A percentile compares a stretch with the other conserved stretches of the same genome.
Evolutionary conservation across 2,329 filamentous ascomycete species (phyloP).

Genomic region (Diplodia sapinea): DNA sequence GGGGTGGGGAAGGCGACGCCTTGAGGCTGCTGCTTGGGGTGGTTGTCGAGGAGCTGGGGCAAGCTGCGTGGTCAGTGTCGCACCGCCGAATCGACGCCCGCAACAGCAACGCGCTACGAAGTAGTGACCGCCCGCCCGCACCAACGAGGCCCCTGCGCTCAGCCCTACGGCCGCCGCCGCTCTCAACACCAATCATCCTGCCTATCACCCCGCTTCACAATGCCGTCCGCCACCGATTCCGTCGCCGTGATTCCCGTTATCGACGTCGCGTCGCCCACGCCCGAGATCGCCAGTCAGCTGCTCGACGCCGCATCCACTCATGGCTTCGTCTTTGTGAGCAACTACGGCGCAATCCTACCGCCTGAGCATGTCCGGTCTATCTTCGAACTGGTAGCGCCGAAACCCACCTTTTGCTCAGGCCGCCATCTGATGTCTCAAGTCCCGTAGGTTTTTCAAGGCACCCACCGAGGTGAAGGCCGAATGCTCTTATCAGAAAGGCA

Average conservation of each 20-base stretch:
- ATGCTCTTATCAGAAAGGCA: conserved; percentile 70
- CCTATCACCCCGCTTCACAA: not conserved
- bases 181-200: conserved; percentile 19
- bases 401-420: not conserved
- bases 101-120: not conserved
- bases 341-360: conserved; percentile 67
- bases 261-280: conserved; percentile 70
- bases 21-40: conserved; percentile 7
- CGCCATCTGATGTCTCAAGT: conserved; percentile 54
- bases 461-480: conserved; percentile 73
- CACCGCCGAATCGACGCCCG: conserved; percentile 10
- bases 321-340: conserved; percentile 90
- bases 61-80: conserved; percentile 24
- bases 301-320: conserved; percentile 80
- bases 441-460: conserved; percentile 73
- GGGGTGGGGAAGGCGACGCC: conserved; percentile 9
- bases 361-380: conserved; percentile 69
- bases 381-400: conserved; percentile 70
- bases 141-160: conserved; percentile 7
- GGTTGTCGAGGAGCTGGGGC: conserved; percentile 18
- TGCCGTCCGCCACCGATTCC: not conserved
- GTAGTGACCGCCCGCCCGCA: not conserved
- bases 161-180: conserved; percentile 22
- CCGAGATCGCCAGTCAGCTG: conserved; percentile 68
- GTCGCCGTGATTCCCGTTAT: conserved; percentile 72